Evolutionary conservation across 352 stramenopile genomes (phyloP).

Genomic region (Pythium brassicae): DNA sequence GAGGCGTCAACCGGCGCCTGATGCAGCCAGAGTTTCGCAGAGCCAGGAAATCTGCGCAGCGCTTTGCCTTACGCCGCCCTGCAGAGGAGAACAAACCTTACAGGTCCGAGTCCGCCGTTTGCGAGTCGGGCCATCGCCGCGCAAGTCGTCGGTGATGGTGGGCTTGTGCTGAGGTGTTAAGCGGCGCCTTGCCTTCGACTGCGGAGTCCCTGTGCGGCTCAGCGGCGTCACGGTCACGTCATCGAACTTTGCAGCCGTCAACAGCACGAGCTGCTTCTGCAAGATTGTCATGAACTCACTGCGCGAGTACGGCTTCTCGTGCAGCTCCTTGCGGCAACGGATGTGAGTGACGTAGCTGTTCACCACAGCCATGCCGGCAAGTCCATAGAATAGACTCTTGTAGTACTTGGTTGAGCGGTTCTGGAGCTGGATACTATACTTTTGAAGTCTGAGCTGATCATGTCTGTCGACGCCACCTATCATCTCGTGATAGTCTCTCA

Average conservation of each 20-base stretch:
- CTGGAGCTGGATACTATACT: background rate
- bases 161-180: too few relatives aligned
- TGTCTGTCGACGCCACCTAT: background rate
- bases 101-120: background rate
- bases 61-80: background rate
- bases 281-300: background rate
- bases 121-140: background rate
- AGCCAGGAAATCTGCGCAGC: background rate
- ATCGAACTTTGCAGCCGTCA: background rate
- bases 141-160: background rate
- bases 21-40: background rate
- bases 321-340: background rate
- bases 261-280: background rate
- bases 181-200: background rate
- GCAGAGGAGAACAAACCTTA: background rate
- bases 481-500: background rate
- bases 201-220: too few relatives aligned
- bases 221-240: too few relatives aligned
- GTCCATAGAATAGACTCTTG: background rate
- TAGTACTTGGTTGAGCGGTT: slow-evolving; percentile 1
- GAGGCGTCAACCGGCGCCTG: background rate
- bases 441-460: background rate
- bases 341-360: background rate
- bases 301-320: background rate
- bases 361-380: background rate